Percentiles rank a stretch among this genome's conserved stretches.
These are phyloP conservation scores for Amborella trichopoda DNA, from an alignment of 164 flowering plant species.

Conservation along the genomic window DNA sequence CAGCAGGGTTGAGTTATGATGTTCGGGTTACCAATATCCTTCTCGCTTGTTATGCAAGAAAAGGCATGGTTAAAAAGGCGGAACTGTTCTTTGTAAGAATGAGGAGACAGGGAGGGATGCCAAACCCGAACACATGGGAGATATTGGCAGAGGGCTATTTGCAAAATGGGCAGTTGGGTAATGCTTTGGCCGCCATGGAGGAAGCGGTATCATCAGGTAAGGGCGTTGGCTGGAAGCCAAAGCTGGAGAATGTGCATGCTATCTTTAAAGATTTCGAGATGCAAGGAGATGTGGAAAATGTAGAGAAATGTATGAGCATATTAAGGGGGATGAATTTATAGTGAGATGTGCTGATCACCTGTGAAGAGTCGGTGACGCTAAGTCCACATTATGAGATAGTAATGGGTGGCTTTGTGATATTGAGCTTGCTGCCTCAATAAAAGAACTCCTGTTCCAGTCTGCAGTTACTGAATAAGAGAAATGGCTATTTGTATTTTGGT, in stretches of 20 bases:
- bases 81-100: conserved; percentile 36
- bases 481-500: no score
- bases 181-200: conserved; percentile 56
- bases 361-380: no score
- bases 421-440: no score
- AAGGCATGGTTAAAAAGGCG: conserved; percentile 49
- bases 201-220: conserved; percentile 39
- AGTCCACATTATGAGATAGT: no score
- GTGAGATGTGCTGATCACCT: no score
- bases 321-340: no score
- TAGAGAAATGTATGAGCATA: no score
- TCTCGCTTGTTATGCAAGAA: conserved; percentile 42
- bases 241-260: conserved; percentile 23
- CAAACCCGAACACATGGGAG: conserved; percentile 67
- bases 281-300: no score
- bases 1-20: conserved; percentile 39
- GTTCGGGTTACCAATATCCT: conserved; percentile 63
- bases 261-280: no score
- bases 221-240: conserved; percentile 50
- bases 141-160: conserved; percentile 55
- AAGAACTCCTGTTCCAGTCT: no score
- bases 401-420: no score
- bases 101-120: conserved; percentile 55
- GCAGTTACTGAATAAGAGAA: no score
- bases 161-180: conserved; percentile 26